Evolutionary conservation across 495 filamentous ascomycete genomes (phyloP).

Genomic region (Cladorrhinum samala): DNA sequence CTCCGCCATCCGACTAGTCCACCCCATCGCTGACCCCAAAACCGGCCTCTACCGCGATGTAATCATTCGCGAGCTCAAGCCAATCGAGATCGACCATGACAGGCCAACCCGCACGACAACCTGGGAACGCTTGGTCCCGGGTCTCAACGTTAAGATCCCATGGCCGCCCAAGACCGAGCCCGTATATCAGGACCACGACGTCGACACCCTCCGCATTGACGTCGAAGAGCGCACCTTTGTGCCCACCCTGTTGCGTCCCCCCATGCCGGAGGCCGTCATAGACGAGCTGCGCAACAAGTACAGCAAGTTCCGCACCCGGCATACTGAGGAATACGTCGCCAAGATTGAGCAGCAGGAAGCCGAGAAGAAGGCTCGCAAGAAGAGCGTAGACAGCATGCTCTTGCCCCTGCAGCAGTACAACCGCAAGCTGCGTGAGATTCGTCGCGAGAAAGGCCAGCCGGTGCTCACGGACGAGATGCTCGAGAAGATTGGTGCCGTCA

Average conservation of each 20-base stretch:
- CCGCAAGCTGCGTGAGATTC: slow-evolving; percentile 34
- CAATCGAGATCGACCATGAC: slow-evolving; percentile 37
- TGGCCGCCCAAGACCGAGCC: slow-evolving; percentile 55
- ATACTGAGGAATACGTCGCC: slow-evolving; percentile 62
- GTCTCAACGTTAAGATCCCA: slow-evolving; percentile 61
- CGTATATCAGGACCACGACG: slow-evolving; percentile 47
- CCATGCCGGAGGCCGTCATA: slow-evolving; percentile 73
- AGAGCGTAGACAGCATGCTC: slow-evolving; percentile 49
- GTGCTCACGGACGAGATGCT: slow-evolving; percentile 54
- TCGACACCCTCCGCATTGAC: slow-evolving; percentile 69
- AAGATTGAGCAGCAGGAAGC: slow-evolving; percentile 56
- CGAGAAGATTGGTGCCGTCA: slow-evolving; percentile 59
- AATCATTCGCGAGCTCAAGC: slow-evolving; percentile 62
- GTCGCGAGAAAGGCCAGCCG: slow-evolving; percentile 42
- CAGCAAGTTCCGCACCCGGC: slow-evolving; percentile 73
- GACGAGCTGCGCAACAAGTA: slow-evolving; percentile 87
- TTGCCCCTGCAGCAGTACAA: slow-evolving; percentile 50
- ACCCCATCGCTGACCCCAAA: slow-evolving; percentile 57
- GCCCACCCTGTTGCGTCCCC: slow-evolving; percentile 64
- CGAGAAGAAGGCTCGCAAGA: slow-evolving; percentile 49
- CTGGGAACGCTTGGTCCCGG: slow-evolving; percentile 51
- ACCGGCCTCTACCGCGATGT: slow-evolving; percentile 62
- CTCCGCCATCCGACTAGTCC: slow-evolving; percentile 70
- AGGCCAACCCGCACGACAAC: slow-evolving; percentile 34
- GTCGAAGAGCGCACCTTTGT: slow-evolving; percentile 70